Conservation (phyloP, 306 rosid species). For the Myrica gale region DNA sequence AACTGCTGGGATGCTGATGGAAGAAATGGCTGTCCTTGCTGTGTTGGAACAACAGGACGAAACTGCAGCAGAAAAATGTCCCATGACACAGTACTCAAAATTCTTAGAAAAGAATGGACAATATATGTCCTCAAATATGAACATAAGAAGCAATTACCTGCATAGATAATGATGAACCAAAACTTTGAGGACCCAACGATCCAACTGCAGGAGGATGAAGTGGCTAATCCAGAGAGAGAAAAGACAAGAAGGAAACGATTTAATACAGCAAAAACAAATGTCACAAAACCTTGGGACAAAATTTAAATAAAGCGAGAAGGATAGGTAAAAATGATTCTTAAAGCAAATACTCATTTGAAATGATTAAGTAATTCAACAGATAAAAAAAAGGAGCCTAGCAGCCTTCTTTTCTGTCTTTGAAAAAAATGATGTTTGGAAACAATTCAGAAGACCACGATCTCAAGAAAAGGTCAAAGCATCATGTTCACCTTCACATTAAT, state of each 20-base stretch:
- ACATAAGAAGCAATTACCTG: constrained; percentile 25
- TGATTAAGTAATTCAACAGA: not conserved
- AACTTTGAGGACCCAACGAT: constrained; percentile 44
- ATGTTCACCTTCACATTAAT: not conserved
- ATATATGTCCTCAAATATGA: constrained; percentile 6
- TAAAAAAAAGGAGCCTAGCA: too few relatives aligned
- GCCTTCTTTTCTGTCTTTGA: too few relatives aligned
- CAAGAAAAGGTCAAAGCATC: not conserved
- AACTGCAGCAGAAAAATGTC: constrained; percentile 48
- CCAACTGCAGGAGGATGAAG: constrained; percentile 34
- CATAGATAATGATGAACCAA: constrained; percentile 32
- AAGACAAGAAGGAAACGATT: not conserved
- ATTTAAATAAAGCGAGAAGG: not conserved
- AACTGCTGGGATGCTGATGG: constrained; percentile 65
- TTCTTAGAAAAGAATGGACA: constrained; percentile 8
- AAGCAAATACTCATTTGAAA: not conserved
- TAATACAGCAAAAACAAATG: not conserved
- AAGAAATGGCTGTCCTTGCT: constrained; percentile 72
- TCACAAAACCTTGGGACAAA: not conserved
- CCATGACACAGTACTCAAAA: constrained; percentile 21
- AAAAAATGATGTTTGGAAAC: not conserved
- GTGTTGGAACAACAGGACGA: constrained; percentile 71
- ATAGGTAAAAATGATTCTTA: not conserved
- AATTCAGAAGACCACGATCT: not conserved
- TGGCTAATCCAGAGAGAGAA: constrained; percentile 24